Evolutionary conservation across 768 basidiomycete species (phyloP).

Genomic region (Mycena capillaripes): DNA sequence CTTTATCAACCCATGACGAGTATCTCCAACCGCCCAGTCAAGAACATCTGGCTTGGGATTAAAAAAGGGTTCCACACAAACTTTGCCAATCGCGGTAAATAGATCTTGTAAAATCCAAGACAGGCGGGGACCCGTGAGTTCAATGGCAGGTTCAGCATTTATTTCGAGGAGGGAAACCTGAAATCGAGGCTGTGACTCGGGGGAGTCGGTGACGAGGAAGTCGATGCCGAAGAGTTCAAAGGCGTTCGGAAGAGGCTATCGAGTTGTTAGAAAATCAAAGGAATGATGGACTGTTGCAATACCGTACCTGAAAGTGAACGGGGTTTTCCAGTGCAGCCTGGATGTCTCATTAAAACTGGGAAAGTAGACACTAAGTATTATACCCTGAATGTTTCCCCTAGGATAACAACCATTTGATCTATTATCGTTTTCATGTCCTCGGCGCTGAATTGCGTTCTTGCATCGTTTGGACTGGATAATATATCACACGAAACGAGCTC

Average conservation of each 20-base stretch:
- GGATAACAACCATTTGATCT: constrained; percentile 71
- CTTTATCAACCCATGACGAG: constrained; percentile 69
- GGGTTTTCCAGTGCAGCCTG: constrained; percentile 84
- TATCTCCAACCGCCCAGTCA: constrained; percentile 67
- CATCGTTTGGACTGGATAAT: constrained; percentile 47
- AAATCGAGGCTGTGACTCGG: constrained; percentile 45
- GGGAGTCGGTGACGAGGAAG: constrained; percentile 65
- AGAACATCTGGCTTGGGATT: constrained; percentile 28
- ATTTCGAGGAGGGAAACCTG: constrained; percentile 88
- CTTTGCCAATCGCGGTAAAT: constrained; percentile 77
- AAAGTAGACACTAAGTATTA: background rate
- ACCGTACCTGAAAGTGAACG: constrained; percentile 84
- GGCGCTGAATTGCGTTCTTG: constrained; percentile 42
- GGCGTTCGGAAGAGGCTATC: constrained; percentile 87
- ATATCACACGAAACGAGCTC: constrained; percentile 82
- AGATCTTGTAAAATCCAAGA: constrained; percentile 86
- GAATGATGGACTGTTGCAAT: background rate
- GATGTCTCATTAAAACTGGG: background rate
- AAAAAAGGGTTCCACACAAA: constrained; percentile 82
- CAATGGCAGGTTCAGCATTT: constrained; percentile 97
- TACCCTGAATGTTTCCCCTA: constrained; percentile 82
- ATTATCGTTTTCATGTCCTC: constrained; percentile 63
- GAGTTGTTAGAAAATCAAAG: constrained; percentile 5
- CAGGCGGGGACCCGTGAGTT: constrained; percentile 88
- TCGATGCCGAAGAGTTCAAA: constrained; percentile 98